phyloP scores from a whole-genome alignment of 805 yeast species.

The Saccharomyces eubayanus region DNA sequence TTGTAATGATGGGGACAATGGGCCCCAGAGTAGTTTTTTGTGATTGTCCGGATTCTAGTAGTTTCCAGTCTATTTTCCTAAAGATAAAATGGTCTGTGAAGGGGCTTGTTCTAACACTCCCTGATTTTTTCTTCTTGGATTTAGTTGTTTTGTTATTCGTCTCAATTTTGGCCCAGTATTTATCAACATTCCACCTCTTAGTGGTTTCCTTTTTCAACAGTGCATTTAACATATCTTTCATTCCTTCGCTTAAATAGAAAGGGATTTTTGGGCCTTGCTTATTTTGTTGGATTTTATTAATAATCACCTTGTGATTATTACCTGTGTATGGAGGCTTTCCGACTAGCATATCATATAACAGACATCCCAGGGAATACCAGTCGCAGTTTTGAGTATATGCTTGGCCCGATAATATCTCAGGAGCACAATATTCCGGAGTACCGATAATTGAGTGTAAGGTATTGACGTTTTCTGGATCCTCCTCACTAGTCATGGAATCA shows the following conservation, averaged over 20 bases:
- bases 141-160: conserved; percentile 4
- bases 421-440: conserved; percentile 58
- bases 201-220: conserved; percentile 60
- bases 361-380: conserved; percentile 89
- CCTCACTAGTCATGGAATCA: conserved; percentile 1
- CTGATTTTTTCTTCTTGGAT: conserved; percentile 22
- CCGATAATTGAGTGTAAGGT: conserved; percentile 36
- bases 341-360: conserved; percentile 67
- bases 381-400: conserved; percentile 75
- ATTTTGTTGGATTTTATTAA: conserved; percentile 66
- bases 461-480: conserved; percentile 24
- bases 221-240: conserved; percentile 63
- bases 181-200: conserved; percentile 56
- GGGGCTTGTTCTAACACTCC: conserved; percentile 24
- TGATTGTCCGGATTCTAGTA: conserved; percentile 42
- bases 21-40: conserved; percentile 53
- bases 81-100: conserved; percentile 66
- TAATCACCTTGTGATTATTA: conserved; percentile 61
- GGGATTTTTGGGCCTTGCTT: conserved; percentile 51
- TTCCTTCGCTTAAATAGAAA: conserved; percentile 67
- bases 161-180: conserved; percentile 36
- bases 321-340: conserved; percentile 90
- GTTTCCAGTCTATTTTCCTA: conserved; percentile 65
- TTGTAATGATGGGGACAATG: conserved; percentile 70
- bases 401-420: conserved; percentile 73